These are phyloP conservation scores for Populus hybrid DNA, from an alignment of 441 rosid genomes.

Conservation along the genomic window DNA sequence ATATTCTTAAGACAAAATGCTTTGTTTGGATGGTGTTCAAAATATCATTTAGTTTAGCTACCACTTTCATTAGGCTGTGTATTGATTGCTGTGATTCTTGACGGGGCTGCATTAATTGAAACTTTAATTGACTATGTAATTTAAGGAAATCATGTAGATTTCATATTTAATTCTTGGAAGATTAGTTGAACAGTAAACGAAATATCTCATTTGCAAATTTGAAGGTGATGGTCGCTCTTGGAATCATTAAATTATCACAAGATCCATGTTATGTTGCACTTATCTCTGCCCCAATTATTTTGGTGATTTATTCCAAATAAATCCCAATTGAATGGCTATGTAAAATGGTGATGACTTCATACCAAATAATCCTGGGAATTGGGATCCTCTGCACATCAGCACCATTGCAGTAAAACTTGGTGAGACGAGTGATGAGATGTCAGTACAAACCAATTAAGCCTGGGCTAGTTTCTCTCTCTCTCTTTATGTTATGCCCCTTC, in stretches of 20 bases:
- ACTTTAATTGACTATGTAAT: background rate
- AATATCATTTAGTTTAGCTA: background rate
- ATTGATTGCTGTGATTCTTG: background rate
- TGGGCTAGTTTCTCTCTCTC: background rate
- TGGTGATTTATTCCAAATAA: constrained; percentile 6
- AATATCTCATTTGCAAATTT: background rate
- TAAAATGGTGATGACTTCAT: background rate
- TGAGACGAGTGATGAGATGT: background rate
- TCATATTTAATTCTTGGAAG: background rate
- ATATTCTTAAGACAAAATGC: background rate
- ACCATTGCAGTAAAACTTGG: background rate
- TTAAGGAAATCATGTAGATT: background rate
- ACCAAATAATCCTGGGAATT: background rate
- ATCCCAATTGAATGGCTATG: background rate
- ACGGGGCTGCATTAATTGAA: background rate
- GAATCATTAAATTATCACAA: background rate
- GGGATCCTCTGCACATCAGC: background rate
- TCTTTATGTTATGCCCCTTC: background rate
- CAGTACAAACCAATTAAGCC: background rate
- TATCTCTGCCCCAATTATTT: background rate
- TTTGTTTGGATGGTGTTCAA: background rate
- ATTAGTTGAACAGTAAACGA: background rate
- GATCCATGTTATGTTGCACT: background rate
- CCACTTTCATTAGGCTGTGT: background rate
- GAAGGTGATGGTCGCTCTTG: background rate